These are phyloP conservation scores for Colletotrichum destructivum DNA, from an alignment of 2,329 filamentous ascomycete genomes.

Conservation along the genomic window DNA sequence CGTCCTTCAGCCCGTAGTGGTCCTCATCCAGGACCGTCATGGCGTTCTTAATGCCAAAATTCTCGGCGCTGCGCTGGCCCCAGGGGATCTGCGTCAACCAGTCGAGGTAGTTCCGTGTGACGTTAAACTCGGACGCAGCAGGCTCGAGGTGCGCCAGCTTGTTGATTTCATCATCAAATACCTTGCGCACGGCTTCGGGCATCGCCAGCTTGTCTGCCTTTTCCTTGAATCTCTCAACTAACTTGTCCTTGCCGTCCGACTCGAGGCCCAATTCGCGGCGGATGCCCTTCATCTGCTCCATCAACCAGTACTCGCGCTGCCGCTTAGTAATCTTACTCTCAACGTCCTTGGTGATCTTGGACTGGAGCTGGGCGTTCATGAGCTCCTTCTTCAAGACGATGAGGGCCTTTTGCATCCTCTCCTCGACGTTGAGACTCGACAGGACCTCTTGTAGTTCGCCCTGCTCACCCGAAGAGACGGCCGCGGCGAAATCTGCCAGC, in stretches of 20 bases:
- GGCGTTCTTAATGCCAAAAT: conserved; percentile 94
- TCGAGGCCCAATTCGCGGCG: conserved; percentile 95
- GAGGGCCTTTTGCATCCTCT: conserved; percentile 91
- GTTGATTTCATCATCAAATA: conserved; percentile 98
- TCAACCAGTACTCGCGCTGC: conserved; percentile 97
- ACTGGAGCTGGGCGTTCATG: conserved; percentile 97
- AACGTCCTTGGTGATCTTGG: conserved; percentile 98
- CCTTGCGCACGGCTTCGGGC: conserved; percentile 96
- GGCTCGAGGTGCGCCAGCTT: conserved; percentile 96
- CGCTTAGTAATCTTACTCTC: conserved; percentile 98
- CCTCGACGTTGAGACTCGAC: conserved; percentile 90
- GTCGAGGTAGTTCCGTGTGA: conserved; percentile 97
- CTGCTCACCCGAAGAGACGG: conserved; percentile 94
- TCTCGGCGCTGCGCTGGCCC: conserved; percentile 95
- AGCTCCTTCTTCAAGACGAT: conserved; percentile 97
- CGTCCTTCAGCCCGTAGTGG: conserved; percentile 96
- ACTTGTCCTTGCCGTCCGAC: conserved; percentile 97
- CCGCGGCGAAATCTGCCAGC: conserved; percentile 95
- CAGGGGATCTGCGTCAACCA: conserved; percentile 99
- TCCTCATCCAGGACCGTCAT: conserved; percentile 94
- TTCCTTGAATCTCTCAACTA: conserved; percentile 97
- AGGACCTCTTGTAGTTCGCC: conserved; percentile 94
- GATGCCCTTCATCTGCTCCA: conserved; percentile 99
- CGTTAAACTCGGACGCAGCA: conserved; percentile 97
- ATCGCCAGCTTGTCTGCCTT: conserved; percentile 95